These are phyloP conservation scores for Quercus lobata DNA, from an alignment of 331 rosid species.

Conservation along the genomic window DNA sequence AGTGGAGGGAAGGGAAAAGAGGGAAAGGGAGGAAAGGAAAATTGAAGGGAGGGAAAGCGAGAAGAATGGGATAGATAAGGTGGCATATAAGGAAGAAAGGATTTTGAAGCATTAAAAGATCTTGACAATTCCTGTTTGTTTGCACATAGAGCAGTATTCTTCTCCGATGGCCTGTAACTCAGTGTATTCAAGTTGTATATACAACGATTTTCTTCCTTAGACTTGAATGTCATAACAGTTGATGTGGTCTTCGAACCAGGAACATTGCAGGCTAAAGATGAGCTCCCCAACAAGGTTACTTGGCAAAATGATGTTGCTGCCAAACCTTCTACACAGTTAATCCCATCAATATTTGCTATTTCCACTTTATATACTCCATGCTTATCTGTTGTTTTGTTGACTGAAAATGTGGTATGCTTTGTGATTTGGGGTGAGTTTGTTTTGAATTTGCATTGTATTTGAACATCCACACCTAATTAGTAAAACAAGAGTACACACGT, in stretches of 20 bases:
- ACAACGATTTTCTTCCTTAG: conserved; percentile 59
- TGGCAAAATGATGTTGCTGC: conserved; percentile 52
- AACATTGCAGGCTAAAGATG: conserved; percentile 46
- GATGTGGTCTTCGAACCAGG: conserved; percentile 43
- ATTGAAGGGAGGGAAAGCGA: too few relatives aligned
- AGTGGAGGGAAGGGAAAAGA: conserved; percentile 25
- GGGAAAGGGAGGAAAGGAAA: too few relatives aligned
- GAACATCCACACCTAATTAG: conserved; percentile 58
- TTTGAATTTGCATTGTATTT: conserved; percentile 60
- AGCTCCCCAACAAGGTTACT: conserved; percentile 42
- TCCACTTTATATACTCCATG: conserved; percentile 55
- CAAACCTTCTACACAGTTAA: conserved; percentile 43
- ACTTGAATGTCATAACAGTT: conserved; percentile 48
- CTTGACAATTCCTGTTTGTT: conserved; percentile 14
- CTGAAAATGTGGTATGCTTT: conserved; percentile 44
- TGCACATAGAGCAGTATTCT: conserved; percentile 44
- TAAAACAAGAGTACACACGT: background rate
- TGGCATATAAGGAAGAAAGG: conserved; percentile 24
- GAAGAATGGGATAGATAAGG: too few relatives aligned
- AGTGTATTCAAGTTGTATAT: conserved; percentile 56
- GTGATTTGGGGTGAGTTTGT: conserved; percentile 37
- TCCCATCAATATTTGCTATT: conserved; percentile 55
- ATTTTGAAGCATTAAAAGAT: conserved; percentile 42
- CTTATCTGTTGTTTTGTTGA: conserved; percentile 51
- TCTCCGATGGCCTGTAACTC: conserved; percentile 52